Conservation (phyloP, 345 rosid genomes). For the Linum lewisii region DNA sequence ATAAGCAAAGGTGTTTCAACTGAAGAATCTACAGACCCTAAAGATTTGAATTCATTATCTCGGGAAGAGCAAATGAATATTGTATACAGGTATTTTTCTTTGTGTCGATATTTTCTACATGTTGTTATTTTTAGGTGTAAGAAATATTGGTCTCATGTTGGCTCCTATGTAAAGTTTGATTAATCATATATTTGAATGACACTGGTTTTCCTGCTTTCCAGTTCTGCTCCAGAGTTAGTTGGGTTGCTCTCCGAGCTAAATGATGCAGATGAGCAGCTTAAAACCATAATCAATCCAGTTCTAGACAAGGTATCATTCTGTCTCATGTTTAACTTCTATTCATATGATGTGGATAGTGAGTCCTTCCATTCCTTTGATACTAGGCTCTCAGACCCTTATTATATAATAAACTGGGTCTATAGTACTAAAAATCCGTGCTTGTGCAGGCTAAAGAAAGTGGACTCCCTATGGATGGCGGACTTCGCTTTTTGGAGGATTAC, state of each 20-base stretch:
- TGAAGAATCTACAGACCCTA: conserved; percentile 37
- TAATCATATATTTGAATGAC: background rate
- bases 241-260: conserved; percentile 79
- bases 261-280: conserved; percentile 60
- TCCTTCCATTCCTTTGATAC: background rate
- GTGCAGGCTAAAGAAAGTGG: conserved; percentile 45
- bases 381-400: background rate
- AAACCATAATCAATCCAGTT: conserved; percentile 57
- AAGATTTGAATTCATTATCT: conserved; percentile 67
- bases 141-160: background rate
- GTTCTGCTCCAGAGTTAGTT: conserved; percentile 91
- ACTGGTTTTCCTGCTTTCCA: conserved; percentile 18
- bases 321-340: background rate
- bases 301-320: conserved; percentile 42
- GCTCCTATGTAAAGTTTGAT: too few relatives aligned
- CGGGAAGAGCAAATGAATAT: conserved; percentile 85
- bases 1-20: conserved; percentile 14
- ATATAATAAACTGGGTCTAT: background rate
- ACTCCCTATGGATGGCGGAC: conserved; percentile 33
- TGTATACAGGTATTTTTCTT: conserved; percentile 46
- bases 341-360: background rate
- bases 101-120: background rate
- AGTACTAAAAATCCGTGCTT: conserved; percentile 6
- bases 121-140: background rate
- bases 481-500: conserved; percentile 66